phyloP scores from a whole-genome alignment of 1,284 basidiomycete species.

The Ganoderma multipileum region DNA sequence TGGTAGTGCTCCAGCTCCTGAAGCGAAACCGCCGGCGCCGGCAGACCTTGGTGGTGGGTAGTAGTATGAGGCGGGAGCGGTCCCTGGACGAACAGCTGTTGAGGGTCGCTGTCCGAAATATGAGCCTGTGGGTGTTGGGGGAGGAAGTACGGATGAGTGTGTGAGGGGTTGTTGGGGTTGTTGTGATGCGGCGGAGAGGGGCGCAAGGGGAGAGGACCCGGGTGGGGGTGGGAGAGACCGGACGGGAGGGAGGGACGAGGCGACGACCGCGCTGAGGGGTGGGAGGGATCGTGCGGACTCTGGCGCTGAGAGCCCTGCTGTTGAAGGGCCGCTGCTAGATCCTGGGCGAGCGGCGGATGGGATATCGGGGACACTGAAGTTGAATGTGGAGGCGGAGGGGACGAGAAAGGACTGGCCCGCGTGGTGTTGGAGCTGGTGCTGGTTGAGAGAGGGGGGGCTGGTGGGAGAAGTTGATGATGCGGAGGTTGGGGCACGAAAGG shows the following conservation, averaged over 20 bases:
- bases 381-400: constrained; percentile 57
- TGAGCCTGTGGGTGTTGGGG: constrained; percentile 45
- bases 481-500: constrained; percentile 61
- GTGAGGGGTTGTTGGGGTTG: constrained; percentile 40
- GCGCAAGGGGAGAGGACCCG: constrained; percentile 30
- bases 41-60: constrained; percentile 41
- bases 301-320: constrained; percentile 44
- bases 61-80: constrained; percentile 66
- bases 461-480: constrained; percentile 49
- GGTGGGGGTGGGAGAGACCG: constrained; percentile 47
- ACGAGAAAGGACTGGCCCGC: constrained; percentile 72
- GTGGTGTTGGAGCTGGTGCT: constrained; percentile 50
- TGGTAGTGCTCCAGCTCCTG: constrained; percentile 49
- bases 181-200: constrained; percentile 39
- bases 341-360: constrained; percentile 50
- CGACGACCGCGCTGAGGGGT: constrained; percentile 76
- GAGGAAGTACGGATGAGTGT: constrained; percentile 55
- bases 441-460: constrained; percentile 44
- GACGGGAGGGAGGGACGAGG: constrained; percentile 60
- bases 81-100: constrained; percentile 63
- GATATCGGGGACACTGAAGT: constrained; percentile 53
- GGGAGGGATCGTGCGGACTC: constrained; percentile 62
- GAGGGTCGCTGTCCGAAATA: constrained; percentile 47
- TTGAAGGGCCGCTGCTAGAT: constrained; percentile 55
- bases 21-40: constrained; percentile 47